Evolutionary conservation across 306 rosid genomes (phyloP).

Genomic region (Prunus salicina): DNA sequence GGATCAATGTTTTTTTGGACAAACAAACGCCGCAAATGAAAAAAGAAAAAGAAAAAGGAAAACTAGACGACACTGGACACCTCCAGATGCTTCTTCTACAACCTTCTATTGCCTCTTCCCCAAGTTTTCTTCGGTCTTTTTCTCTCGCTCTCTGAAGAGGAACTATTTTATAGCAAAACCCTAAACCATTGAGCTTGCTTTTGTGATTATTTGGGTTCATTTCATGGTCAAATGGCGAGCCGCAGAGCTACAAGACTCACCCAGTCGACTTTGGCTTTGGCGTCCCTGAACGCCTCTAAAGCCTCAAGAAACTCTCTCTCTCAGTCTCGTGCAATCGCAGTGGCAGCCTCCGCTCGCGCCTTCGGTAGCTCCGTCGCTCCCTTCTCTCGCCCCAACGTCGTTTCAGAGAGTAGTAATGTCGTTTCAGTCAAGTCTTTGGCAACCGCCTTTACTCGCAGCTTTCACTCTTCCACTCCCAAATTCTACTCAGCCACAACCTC

Average conservation of each 20-base stretch:
- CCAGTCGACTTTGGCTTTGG: slow-evolving; percentile 40
- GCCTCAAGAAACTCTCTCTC: slow-evolving; percentile 21
- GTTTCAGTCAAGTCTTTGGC: slow-evolving; percentile 55
- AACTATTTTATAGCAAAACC: background rate
- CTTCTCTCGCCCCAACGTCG: slow-evolving; percentile 19
- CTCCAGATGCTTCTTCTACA: slow-evolving; percentile 25
- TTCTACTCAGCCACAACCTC: slow-evolving; percentile 41
- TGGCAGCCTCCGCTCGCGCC: slow-evolving; percentile 3
- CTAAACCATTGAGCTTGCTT: background rate
- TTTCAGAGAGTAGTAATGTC: slow-evolving; percentile 22
- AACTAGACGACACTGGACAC: background rate
- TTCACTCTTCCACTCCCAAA: slow-evolving; percentile 54
- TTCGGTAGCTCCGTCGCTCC: slow-evolving; percentile 8
- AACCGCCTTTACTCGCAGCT: slow-evolving; percentile 47
- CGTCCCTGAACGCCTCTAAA: slow-evolving; percentile 35
- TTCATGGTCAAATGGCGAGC: slow-evolving; percentile 46
- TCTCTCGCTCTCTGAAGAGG: background rate
- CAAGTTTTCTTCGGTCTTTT: slow-evolving; percentile 11
- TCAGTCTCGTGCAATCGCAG: slow-evolving; percentile 20
- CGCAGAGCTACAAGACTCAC: slow-evolving; percentile 57
- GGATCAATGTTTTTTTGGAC: background rate
- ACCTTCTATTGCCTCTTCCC: slow-evolving; percentile 31
- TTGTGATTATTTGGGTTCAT: background rate
- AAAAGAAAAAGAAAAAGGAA: too few relatives aligned
- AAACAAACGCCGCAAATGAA: background rate